Evolutionary conservation across 139 green algal genomes (phyloP).

Genomic region (Coelastrella sp.): DNA sequence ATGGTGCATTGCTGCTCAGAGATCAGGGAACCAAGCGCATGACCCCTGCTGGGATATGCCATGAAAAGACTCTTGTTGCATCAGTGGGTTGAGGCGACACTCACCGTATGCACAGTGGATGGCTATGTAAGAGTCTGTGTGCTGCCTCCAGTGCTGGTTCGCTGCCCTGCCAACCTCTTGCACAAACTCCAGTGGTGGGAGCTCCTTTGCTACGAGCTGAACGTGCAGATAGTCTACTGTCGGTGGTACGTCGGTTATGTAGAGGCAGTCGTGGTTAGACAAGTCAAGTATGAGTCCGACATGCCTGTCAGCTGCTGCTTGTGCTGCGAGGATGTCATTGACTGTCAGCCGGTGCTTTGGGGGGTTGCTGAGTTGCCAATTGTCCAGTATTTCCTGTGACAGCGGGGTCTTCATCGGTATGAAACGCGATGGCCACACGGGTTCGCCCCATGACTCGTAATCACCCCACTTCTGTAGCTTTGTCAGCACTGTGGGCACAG

Average conservation of each 20-base stretch:
- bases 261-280: constrained; percentile 87
- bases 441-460: constrained; percentile 33
- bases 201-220: constrained; percentile 78
- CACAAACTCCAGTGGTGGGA: constrained; percentile 70
- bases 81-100: not conserved
- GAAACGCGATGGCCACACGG: constrained; percentile 48
- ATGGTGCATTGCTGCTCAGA: no score
- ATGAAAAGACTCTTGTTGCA: no score
- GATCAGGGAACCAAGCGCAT: no score
- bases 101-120: constrained; percentile 91
- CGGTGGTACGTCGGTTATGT: constrained; percentile 74
- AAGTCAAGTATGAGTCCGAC: constrained; percentile 87
- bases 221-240: constrained; percentile 64
- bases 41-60: no score
- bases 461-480: constrained; percentile 86
- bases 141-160: constrained; percentile 62
- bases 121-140: constrained; percentile 76
- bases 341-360: constrained; percentile 77
- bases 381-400: constrained; percentile 1
- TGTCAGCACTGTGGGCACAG: constrained; percentile 49
- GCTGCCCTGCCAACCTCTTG: constrained; percentile 48
- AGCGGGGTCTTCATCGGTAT: constrained; percentile 56
- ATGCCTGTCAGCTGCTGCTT: constrained; percentile 49
- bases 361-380: constrained; percentile 68
- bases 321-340: constrained; percentile 53